phyloP scores from a whole-genome alignment of 148 eudicot species.

The Diospyros kaki region DNA sequence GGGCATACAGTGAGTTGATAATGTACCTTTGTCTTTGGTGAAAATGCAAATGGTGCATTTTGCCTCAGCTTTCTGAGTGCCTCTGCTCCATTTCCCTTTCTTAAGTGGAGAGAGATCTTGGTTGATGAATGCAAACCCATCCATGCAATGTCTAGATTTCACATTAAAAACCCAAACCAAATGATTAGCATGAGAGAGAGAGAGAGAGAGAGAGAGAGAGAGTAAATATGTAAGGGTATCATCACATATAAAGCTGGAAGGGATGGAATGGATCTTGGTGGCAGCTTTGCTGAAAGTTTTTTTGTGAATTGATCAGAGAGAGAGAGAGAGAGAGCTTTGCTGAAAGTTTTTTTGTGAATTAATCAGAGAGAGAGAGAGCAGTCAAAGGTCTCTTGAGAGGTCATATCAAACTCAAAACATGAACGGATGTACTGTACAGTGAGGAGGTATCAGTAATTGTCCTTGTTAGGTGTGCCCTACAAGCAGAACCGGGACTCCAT shows the following conservation, averaged over 20 bases:
- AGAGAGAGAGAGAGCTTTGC: constrained; percentile 13
- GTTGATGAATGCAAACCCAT: not conserved
- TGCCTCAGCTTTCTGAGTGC: not conserved
- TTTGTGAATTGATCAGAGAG: not conserved
- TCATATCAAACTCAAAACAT: constrained; percentile 7
- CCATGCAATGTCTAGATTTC: not conserved
- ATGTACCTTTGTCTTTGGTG: not conserved
- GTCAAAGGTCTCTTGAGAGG: constrained; percentile 16
- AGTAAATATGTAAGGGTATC: not conserved
- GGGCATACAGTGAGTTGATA: not conserved
- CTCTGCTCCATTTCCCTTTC: not conserved
- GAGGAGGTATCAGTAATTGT: not conserved
- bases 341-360: not conserved
- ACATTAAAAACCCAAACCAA: not conserved
- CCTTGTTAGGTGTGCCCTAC: not conserved
- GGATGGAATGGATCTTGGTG: constrained; percentile 18
- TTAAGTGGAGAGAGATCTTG: not conserved
- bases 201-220: not conserved
- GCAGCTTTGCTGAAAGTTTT: constrained; percentile 12
- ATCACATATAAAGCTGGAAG: constrained; percentile 1
- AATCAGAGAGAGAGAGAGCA: not conserved
- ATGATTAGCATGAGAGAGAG: not conserved
- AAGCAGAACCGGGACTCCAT: not conserved
- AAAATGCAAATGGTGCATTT: too few species aligned
- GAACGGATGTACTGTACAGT: not conserved